Evolutionary conservation across 169 alveolate genomes (phyloP).

Genomic region (Cryptosporidium meleagridis): DNA sequence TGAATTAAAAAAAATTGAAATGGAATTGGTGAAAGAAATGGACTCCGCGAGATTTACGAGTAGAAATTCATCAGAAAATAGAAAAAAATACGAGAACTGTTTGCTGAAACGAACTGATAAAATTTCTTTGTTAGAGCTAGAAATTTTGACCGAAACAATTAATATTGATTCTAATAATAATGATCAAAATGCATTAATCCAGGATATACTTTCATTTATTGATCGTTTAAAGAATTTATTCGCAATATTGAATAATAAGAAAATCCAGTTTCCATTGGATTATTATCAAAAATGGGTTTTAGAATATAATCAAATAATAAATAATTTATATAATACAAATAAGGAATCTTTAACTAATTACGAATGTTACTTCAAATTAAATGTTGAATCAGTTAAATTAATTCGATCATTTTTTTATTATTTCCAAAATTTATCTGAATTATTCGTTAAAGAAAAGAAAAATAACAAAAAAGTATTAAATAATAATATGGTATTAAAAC

Average conservation of each 20-base stretch:
- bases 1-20: slow-evolving; percentile 39
- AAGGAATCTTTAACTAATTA: not conserved
- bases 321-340: slow-evolving; percentile 1
- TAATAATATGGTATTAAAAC: slow-evolving; percentile 2
- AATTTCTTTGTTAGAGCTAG: slow-evolving; percentile 35
- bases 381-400: slow-evolving; percentile 30
- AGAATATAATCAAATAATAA: slow-evolving; percentile 16
- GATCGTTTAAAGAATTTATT: not conserved
- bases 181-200: not conserved
- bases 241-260: not conserved
- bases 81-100: not conserved
- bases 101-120: not conserved
- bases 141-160: slow-evolving; percentile 53
- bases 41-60: slow-evolving; percentile 40
- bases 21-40: slow-evolving; percentile 61
- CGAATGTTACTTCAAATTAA: slow-evolving; percentile 10
- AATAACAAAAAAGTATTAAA: slow-evolving; percentile 19
- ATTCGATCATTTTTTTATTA: slow-evolving; percentile 48
- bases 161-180: slow-evolving; percentile 23
- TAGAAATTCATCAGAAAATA: slow-evolving; percentile 21
- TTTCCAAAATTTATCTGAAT: slow-evolving; percentile 7
- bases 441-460: slow-evolving; percentile 44
- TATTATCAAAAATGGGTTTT: slow-evolving; percentile 48
- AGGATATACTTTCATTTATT: slow-evolving; percentile 12
- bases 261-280: slow-evolving; percentile 20